Percentiles rank a stretch among this genome's conserved stretches.
phyloP scores from a whole-genome alignment of 345 rosid genomes.

The Euphorbia peplus region DNA sequence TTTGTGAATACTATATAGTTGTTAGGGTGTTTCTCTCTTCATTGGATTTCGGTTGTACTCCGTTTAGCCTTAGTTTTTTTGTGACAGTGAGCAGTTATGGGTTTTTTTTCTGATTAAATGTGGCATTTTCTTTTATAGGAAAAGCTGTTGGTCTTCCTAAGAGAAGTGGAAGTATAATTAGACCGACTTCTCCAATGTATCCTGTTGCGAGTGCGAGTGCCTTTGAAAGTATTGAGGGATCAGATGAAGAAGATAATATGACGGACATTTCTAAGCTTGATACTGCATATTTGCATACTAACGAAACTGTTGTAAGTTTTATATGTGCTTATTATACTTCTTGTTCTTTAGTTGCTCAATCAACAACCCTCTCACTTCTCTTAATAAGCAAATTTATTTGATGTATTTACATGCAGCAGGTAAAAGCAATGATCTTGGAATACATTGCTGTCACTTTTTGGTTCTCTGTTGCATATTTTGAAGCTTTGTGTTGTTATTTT shows the following conservation, averaged over 20 bases:
- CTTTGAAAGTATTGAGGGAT: conserved; percentile 84
- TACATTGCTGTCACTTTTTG: neutral
- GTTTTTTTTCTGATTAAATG: conserved; percentile 11
- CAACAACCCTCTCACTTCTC: neutral
- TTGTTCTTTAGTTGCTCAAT: neutral
- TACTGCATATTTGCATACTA: conserved; percentile 52
- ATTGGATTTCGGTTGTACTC: neutral
- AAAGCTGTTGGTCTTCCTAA: conserved; percentile 56
- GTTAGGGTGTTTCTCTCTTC: neutral
- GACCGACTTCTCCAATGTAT: conserved; percentile 88
- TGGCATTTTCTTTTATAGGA: conserved; percentile 46
- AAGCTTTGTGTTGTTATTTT: too few relatives aligned
- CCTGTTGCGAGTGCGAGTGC: conserved; percentile 95
- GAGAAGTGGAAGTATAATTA: conserved; percentile 57
- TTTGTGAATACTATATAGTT: neutral
- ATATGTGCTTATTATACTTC: conserved; percentile 5
- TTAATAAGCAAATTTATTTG: neutral
- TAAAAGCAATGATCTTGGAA: neutral
- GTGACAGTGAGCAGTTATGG: neutral
- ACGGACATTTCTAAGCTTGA: conserved; percentile 60
- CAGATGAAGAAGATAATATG: conserved; percentile 89
- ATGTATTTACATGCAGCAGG: neutral
- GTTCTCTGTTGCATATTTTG: too few relatives aligned
- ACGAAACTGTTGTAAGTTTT: conserved; percentile 79
- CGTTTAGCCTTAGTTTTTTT: neutral